Evolutionary conservation across 495 filamentous ascomycete genomes (phyloP), one percentile per base, ranked within the genome.

Genomic region (Platismatia glauca): DNA sequence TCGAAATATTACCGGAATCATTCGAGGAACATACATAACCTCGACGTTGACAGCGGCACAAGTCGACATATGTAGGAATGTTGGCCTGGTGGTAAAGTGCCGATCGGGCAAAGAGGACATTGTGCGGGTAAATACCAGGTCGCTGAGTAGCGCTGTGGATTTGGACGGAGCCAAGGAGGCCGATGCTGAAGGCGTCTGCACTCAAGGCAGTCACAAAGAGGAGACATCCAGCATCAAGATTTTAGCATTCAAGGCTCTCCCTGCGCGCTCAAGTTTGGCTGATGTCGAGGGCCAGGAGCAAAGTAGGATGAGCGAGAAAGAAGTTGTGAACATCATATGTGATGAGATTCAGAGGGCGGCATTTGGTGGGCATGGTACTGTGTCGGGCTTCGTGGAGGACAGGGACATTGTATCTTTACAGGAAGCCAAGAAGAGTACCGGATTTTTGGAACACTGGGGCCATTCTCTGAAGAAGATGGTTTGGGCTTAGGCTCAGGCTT

Each of bases 351-450:
- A 78, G 57, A 77, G 75, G 13, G 78, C 78, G 16, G 73, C 75
- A 68, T 60, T 69, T 46, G 75, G 66, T 0, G 69, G 72, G 37
- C 50, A 66, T 75, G 69, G 62, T 62, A 57, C 58, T 38, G 63
- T 33, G 34, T 52, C 55, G 46, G 50, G 68, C 20, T 74, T 82
- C 46, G 76, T 94, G 27, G 84, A 90, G 68, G 80, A 85, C 61
- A 83, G 78, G 20, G 89, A 95, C 72, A 87, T 97, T 53, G 90
- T 97, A 39, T 85, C 84, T 7, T 69, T 94, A 64, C 82, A 80
- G 4, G 91, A 96, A 70, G 94, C 94, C 63, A 91, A 82, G 83
- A 90, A 83, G 76, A 89, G 86, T 60, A 97, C 93, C 4, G 89
- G 90, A 8, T 77, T 91, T 69, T 70, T 98, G 50, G 92, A 98